Evolutionary conservation across 1,284 basidiomycete species (phyloP).

Genomic region (Hymenochaete sp.): DNA sequence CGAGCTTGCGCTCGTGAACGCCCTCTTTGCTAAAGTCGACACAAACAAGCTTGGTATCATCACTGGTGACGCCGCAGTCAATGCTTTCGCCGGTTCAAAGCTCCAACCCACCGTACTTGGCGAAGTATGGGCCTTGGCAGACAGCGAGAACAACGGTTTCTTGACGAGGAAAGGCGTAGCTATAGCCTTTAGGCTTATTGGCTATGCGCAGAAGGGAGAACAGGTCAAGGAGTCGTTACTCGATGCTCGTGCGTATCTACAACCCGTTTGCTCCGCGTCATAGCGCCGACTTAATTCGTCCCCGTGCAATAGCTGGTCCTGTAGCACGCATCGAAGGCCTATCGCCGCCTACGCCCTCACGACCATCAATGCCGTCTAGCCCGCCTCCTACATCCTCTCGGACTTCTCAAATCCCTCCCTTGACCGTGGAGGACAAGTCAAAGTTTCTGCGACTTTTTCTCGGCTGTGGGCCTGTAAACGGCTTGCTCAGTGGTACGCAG

Average conservation of each 20-base stretch:
- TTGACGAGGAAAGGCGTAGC: slow-evolving; percentile 82
- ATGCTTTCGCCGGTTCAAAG: slow-evolving; percentile 71
- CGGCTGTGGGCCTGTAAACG: slow-evolving; percentile 63
- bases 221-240: slow-evolving; percentile 52
- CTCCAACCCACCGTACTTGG: slow-evolving; percentile 74
- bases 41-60: slow-evolving; percentile 72
- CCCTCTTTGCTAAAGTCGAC: slow-evolving; percentile 64
- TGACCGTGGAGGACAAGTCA: slow-evolving; percentile 71
- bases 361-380: slow-evolving; percentile 52
- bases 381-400: slow-evolving; percentile 36
- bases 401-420: slow-evolving; percentile 40
- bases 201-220: slow-evolving; percentile 87
- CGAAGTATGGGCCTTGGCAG: slow-evolving; percentile 90
- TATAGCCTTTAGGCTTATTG: slow-evolving; percentile 82
- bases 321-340: slow-evolving; percentile 75
- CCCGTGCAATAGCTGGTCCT: slow-evolving; percentile 85
- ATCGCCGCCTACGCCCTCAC: slow-evolving; percentile 36
- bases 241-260: slow-evolving; percentile 48
- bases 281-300: slow-evolving; percentile 4
- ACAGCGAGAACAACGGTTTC: slow-evolving; percentile 89
- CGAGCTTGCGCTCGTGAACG: slow-evolving; percentile 59
- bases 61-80: slow-evolving; percentile 79
- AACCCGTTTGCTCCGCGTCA: slow-evolving; percentile 22
- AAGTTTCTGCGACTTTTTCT: slow-evolving; percentile 80
- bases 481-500: slow-evolving; percentile 54